These are phyloP conservation scores for Salix koriyanagi DNA, from an alignment of 345 rosid species.

Conservation along the genomic window DNA sequence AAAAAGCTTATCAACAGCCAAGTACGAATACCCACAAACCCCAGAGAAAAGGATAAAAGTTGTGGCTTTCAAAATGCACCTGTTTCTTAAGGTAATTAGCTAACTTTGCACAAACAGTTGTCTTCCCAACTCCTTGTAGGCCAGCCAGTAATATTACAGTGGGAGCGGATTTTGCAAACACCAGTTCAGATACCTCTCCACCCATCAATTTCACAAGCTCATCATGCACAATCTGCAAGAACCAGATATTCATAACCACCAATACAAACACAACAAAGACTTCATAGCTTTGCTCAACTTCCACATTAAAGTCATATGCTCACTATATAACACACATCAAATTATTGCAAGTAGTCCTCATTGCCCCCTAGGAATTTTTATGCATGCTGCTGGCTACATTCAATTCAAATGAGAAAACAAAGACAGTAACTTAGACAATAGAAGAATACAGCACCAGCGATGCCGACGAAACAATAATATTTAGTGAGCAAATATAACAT, in stretches of 20 bases:
- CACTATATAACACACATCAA: not conserved
- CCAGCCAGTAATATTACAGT: conserved; percentile 92
- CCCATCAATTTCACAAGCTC: conserved; percentile 98
- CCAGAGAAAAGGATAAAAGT: not conserved
- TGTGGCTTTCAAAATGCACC: conserved; percentile 33
- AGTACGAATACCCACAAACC: not conserved
- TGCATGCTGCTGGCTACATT: not conserved
- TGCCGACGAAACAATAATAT: not conserved
- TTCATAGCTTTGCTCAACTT: not conserved
- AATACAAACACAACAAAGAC: not conserved
- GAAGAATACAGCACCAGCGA: not conserved
- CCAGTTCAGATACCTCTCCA: conserved; percentile 91
- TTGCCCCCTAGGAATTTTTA: not conserved
- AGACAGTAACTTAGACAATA: not conserved
- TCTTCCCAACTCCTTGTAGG: conserved; percentile 96
- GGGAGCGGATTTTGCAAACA: conserved; percentile 73
- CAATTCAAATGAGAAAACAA: not conserved
- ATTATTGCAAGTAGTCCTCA: not conserved
- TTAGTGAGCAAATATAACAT: not conserved
- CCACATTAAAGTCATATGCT: not conserved
- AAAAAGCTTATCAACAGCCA: not conserved
- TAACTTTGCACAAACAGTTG: conserved; percentile 90
- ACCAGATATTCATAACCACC: conserved; percentile 2
- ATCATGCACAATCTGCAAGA: conserved; percentile 67
- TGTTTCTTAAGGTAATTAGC: conserved; percentile 90